These are phyloP conservation scores for Pseudoneurospora amorphoporcata DNA, from an alignment of 495 filamentous ascomycete species.

Conservation along the genomic window DNA sequence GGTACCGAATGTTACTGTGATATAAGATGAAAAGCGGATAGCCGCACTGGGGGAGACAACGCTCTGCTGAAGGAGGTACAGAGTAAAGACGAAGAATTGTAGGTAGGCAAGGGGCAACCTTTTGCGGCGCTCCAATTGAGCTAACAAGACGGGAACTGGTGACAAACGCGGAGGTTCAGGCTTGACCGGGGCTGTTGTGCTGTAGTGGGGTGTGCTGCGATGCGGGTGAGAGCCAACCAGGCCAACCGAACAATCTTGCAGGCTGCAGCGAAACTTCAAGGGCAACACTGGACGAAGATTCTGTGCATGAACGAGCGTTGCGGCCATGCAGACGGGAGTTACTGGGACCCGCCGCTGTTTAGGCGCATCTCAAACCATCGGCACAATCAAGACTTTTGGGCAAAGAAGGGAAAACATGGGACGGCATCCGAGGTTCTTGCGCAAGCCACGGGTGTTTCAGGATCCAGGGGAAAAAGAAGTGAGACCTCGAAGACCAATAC, in stretches of 20 bases:
- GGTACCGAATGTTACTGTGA: not conserved
- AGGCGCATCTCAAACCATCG: not conserved
- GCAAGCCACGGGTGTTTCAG: not conserved
- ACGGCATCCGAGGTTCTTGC: not conserved
- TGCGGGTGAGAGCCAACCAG: not conserved
- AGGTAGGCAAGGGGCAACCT: not conserved
- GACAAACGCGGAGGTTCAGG: not conserved
- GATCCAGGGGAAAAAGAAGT: not conserved
- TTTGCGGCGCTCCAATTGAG: not conserved
- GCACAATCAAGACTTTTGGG: not conserved
- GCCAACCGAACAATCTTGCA: not conserved
- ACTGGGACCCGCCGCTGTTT: not conserved
- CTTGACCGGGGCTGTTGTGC: not conserved
- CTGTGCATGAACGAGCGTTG: constrained; percentile 22
- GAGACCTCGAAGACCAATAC: not conserved
- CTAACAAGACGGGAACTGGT: not conserved
- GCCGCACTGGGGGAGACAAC: not conserved
- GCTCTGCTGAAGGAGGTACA: not conserved
- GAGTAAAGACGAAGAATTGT: not conserved
- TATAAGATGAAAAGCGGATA: not conserved
- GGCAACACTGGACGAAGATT: constrained; percentile 15
- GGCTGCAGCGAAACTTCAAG: not conserved
- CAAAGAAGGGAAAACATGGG: not conserved
- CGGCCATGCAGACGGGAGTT: constrained; percentile 4
- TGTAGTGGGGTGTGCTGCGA: not conserved